Conservation (phyloP, 1,284 basidiomycete genomes). For the Fistulinella cinereoalba region DNA sequence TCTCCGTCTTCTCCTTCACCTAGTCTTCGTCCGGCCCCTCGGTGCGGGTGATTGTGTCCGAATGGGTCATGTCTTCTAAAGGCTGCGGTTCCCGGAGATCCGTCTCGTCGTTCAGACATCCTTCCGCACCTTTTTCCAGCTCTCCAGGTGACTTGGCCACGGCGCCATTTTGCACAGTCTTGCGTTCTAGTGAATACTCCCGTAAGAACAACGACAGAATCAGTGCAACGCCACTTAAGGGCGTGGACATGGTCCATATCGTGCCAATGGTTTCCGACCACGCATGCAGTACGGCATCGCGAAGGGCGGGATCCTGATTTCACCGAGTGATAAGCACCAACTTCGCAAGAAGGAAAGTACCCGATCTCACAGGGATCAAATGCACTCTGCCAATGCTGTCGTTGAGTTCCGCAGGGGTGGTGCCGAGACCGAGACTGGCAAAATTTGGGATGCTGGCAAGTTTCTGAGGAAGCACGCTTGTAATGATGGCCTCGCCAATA, state of each 20-base stretch:
- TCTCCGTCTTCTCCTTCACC: too few species aligned
- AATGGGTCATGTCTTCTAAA: too few species aligned
- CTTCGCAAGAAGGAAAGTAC: not conserved
- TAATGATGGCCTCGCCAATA: conserved; percentile 67
- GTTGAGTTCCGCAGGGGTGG: conserved; percentile 51
- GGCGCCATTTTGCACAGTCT: conserved; percentile 42
- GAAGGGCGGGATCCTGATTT: conserved; percentile 45
- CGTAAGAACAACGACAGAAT: conserved; percentile 58
- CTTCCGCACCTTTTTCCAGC: conserved; percentile 5
- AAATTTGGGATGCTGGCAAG: conserved; percentile 47
- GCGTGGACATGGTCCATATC: conserved; percentile 72
- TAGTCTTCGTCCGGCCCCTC: too few species aligned
- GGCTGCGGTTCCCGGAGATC: too few species aligned
- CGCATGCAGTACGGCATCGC: conserved; percentile 58
- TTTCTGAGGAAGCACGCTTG: conserved; percentile 56
- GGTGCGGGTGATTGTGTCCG: too few species aligned
- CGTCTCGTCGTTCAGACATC: too few species aligned
- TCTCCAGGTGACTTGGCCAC: conserved; percentile 22
- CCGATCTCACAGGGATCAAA: conserved; percentile 45
- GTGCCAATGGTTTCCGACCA: conserved; percentile 66
- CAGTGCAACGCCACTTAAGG: conserved; percentile 55
- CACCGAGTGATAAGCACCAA: not conserved
- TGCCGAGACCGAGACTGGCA: conserved; percentile 38
- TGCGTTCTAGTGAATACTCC: conserved; percentile 60
- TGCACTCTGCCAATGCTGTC: conserved; percentile 54